Base-by-base conservation (phyloP, 2,329 filamentous ascomycete genomes). In the Colletotrichum zoysiae region DNA sequence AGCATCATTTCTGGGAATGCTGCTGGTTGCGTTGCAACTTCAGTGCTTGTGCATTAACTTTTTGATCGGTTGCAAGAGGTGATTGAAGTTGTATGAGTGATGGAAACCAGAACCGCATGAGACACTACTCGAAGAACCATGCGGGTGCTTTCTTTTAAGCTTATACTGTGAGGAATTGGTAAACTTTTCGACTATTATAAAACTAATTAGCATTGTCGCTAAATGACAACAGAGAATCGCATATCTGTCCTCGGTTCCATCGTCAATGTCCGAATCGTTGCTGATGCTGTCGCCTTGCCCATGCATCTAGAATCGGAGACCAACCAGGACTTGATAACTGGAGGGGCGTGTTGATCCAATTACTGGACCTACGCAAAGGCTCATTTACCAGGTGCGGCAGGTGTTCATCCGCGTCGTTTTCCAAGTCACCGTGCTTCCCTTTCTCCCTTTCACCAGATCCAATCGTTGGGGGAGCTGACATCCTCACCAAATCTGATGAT, bases 271-370 rank as follows among this genome's bases (percentile, higher is more conserved):
- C 2, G 16, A 9, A 55, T 5, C 35, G 30, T 40, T 30, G 46
- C 26, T 51, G 30, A 38, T 50, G 59, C 12, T 51, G 44, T 20
- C 14, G 16, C 33, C 44, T 62, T 7, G 20, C 16, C 59, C 46
- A 40, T 38, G 20, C n/a, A 14, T 62, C 59, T 20, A 48, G 46
- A 23, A 62, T 51, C 12, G 46, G 44, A 16, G 33, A 62, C 59
- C n/a, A 62, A 6, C 46, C 59, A 26, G 46, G n/a, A 51, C 44
- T 62, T 20, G 18, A 40, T 5, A 2, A 7, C 5, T 44, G 40
- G 12, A n/a, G 20, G 4, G 44, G 44, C 20, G 23, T 26, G 5
- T 18, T 44, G 3, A 26, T 14, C 18, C 8, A 62, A 18, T 40
- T 30, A 9, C 33, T 20, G 20, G 50, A 14, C 14, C 46, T 51